Evolutionary conservation across 139 green algal species (phyloP), one percentile per base, ranked within the genome.

Genomic region (Chlamydomonas applanata): DNA sequence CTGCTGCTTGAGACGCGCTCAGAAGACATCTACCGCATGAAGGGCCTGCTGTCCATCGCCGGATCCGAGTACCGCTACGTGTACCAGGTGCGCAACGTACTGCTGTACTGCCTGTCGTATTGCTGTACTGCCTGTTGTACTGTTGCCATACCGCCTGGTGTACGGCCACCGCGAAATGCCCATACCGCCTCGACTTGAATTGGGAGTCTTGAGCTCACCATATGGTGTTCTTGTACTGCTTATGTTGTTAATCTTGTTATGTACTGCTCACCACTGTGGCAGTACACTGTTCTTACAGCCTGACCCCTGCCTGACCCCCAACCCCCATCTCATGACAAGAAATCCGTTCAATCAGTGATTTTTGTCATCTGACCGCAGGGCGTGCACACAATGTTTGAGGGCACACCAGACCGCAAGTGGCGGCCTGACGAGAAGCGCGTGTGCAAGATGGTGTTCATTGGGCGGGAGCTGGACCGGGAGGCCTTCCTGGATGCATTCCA

Each of bases 21-120:
- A 24, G 92, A 99, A 66, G 94, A 98, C 79, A 77, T 99, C 16
- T 99, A 94, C 83, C 91, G 95, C 62, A 97, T 97, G 87, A 99
- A 99, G 91, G 95, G 95, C 40, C 88, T 97, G 68, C 79, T 97
- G 33, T 77, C 90, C 64, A 95, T 97, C 54, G 66, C 84, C 16
- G 87, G 82, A 40, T 87, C 83, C 7, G 81, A 93, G 22, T 85
- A 90, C 63, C 82, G 89, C 29, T 97, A 96, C 67, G 90, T 98
- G 27, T 98, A 97, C 80, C 92, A 97, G 90, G 91, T 89, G 53
- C 13, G 70, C 29, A 2, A 34, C 19, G 34, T 29, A 25, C 9
- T 53, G 63, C 29, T 29, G 56, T 29, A 34, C 40, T n/a, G n/a
- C n/a, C n/a, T n/a, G n/a, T n/a, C 19, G 34, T 29, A 25, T 9